Conservation (phyloP, 345 rosid genomes). For the Populus nigra region DNA sequence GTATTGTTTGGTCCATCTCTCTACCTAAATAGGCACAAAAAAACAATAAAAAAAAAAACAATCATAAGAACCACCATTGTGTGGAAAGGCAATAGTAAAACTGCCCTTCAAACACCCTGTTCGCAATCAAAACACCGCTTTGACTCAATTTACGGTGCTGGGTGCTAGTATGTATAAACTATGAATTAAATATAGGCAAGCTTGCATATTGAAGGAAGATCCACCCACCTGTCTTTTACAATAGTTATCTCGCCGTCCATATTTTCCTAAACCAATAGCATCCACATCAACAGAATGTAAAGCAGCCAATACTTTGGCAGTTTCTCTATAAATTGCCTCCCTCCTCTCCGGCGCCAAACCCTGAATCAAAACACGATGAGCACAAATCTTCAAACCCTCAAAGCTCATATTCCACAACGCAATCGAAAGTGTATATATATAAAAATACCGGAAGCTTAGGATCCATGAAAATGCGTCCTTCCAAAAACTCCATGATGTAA, state of each 20-base stretch:
- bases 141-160: neutral
- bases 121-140: neutral
- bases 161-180: neutral
- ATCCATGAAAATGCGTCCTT: conserved; percentile 83
- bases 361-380: conserved; percentile 31
- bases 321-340: conserved; percentile 60
- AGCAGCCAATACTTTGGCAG: conserved; percentile 73
- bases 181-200: neutral
- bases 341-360: conserved; percentile 64
- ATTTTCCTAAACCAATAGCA: conserved; percentile 71
- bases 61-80: conserved; percentile 4
- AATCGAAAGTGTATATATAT: too few species aligned
- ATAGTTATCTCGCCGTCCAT: conserved; percentile 74
- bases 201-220: neutral
- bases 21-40: conserved; percentile 48
- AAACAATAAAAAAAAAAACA: neutral
- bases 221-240: conserved; percentile 76
- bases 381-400: neutral
- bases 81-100: neutral
- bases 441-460: conserved; percentile 57
- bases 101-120: neutral
- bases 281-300: conserved; percentile 74
- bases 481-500: conserved; percentile 94
- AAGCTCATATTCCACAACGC: neutral
- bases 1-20: conserved; percentile 92